Conservation (phyloP, 2,329 filamentous ascomycete species). For the Venturia pyrina region DNA sequence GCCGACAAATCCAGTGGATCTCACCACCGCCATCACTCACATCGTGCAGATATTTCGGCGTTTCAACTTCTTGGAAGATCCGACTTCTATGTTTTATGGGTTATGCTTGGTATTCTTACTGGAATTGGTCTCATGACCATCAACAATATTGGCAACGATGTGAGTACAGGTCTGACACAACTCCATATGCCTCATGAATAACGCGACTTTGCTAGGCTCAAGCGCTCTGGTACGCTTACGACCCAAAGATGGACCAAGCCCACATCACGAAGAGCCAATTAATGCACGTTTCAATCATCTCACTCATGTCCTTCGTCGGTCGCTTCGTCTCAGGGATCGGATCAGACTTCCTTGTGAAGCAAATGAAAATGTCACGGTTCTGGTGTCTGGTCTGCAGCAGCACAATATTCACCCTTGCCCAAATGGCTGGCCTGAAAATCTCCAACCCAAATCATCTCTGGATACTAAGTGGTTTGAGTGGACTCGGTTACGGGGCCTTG, state of each 20-base stretch:
- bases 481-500: conserved; percentile 82
- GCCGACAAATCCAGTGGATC: conserved; percentile 48
- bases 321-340: conserved; percentile 66
- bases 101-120: conserved; percentile 79
- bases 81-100: conserved; percentile 88
- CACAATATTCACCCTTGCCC: conserved; percentile 66
- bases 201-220: conserved; percentile 38
- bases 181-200: not conserved
- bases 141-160: conserved; percentile 94
- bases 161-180: conserved; percentile 23
- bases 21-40: conserved; percentile 58
- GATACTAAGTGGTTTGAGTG: conserved; percentile 72
- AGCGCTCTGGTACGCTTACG: conserved; percentile 80
- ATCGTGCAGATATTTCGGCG: conserved; percentile 84
- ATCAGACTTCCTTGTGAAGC: conserved; percentile 81
- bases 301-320: conserved; percentile 74
- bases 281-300: conserved; percentile 91
- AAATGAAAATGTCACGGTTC: conserved; percentile 67
- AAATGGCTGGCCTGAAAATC: conserved; percentile 65
- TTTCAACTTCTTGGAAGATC: conserved; percentile 58
- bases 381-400: conserved; percentile 83
- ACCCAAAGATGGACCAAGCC: conserved; percentile 58
- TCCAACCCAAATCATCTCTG: conserved; percentile 67
- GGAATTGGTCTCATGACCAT: conserved; percentile 98
- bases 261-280: conserved; percentile 76